A percentile compares a stretch with the other conserved stretches of the same genome.
Evolutionary conservation across 163 green algal genomes (phyloP).

Genomic region (Coccomyxa subellipsoidea): DNA sequence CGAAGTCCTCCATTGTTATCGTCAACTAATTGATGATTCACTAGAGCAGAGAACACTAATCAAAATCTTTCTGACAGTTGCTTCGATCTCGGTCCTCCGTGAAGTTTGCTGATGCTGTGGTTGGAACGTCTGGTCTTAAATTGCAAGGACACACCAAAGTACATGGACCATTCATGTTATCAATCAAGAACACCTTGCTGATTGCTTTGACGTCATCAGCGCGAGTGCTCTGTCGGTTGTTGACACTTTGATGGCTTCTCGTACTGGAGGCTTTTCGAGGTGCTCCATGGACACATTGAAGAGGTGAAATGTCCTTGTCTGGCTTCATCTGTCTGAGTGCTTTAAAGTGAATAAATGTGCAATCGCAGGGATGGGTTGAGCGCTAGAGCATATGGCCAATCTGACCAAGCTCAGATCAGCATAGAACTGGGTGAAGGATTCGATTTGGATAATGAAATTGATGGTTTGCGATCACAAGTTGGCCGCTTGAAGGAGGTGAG

Average conservation of each 20-base stretch:
- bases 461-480: slow-evolving; percentile 20
- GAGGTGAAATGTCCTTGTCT: background rate
- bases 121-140: no score
- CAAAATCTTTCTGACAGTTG: no score
- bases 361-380: slow-evolving; percentile 14
- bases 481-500: slow-evolving; percentile 25
- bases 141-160: no score
- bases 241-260: background rate
- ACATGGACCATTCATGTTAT: no score
- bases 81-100: no score
- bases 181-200: no score
- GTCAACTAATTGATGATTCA: no score
- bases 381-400: slow-evolving; percentile 2
- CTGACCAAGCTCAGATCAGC: slow-evolving; percentile 20
- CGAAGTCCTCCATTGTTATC: no score
- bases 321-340: background rate
- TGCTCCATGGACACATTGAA: background rate
- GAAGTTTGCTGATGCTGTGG: no score
- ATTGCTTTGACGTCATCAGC: no score
- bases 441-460: slow-evolving; percentile 24
- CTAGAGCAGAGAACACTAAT: no score
- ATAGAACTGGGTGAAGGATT: slow-evolving; percentile 18
- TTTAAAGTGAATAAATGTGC: background rate
- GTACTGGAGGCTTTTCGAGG: background rate
- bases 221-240: no score